Evolutionary conservation across 371 early-diverging fungal genomes (phyloP).

Genomic region (Batkoa obscura): DNA sequence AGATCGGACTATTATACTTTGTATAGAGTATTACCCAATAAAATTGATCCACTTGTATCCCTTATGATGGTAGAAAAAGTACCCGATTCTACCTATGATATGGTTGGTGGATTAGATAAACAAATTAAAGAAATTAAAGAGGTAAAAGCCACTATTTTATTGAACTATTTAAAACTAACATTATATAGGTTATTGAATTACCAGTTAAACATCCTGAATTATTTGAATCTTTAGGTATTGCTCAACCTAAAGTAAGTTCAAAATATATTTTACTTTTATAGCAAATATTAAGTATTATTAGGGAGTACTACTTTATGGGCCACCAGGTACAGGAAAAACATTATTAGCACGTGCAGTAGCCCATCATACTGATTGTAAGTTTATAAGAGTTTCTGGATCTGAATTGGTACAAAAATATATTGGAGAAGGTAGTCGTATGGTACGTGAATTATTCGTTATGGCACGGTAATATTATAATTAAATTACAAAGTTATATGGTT

Average conservation of each 20-base stretch:
- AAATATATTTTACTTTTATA: background rate
- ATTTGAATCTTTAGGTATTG: slow-evolving; percentile 98
- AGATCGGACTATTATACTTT: slow-evolving; percentile 75
- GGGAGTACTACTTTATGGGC: slow-evolving; percentile 96
- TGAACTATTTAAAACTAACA: background rate
- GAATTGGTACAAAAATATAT: slow-evolving; percentile 99
- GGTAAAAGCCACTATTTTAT: slow-evolving; percentile 14
- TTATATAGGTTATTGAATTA: slow-evolving; percentile 74
- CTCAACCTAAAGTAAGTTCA: slow-evolving; percentile 79
- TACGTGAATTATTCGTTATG: slow-evolving; percentile 99
- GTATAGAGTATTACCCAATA: slow-evolving; percentile 85
- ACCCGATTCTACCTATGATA: slow-evolving; percentile 98
- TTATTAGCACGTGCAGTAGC: slow-evolving; percentile 98
- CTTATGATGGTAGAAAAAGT: slow-evolving; percentile 99
- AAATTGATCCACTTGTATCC: slow-evolving; percentile 88
- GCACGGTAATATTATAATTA: slow-evolving; percentile 41
- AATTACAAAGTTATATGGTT: background rate
- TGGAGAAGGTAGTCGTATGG: slow-evolving; percentile 99
- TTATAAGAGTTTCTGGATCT: slow-evolving; percentile 97
- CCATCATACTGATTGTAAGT: slow-evolving; percentile 98
- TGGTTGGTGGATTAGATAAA: slow-evolving; percentile 98
- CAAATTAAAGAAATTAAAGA: slow-evolving; percentile 99
- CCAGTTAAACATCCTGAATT: slow-evolving; percentile 99
- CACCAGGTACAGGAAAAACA: slow-evolving; percentile 99
- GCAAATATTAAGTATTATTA: slow-evolving; percentile 8